Conservation (phyloP, 2,329 filamentous ascomycete species). For the Diaporthe eres region DNA sequence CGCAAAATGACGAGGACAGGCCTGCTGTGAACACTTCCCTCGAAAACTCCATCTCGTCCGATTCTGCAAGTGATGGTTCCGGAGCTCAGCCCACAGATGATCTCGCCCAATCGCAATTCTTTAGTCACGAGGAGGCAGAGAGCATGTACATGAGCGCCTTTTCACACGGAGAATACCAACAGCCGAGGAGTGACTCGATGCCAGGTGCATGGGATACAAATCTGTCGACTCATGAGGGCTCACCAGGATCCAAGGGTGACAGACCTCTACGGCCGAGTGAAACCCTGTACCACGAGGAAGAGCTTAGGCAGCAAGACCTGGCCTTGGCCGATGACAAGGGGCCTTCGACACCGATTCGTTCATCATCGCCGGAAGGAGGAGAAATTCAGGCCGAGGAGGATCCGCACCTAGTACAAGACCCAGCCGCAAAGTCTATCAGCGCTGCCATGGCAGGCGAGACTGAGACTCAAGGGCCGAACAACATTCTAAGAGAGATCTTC, state of each 20-base stretch:
- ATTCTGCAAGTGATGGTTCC: slow-evolving; percentile 48
- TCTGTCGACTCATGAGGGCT: slow-evolving; percentile 42
- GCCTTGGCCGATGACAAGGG: neutral
- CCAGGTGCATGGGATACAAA: slow-evolving; percentile 67
- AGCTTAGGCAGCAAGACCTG: neutral
- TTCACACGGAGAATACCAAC: slow-evolving; percentile 60
- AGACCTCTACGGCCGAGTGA: neutral
- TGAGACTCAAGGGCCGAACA: slow-evolving; percentile 67
- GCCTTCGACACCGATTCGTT: neutral
- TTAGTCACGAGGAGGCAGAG: slow-evolving; percentile 84
- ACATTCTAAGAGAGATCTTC: slow-evolving; percentile 69
- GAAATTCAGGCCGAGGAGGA: neutral
- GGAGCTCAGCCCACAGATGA: slow-evolving; percentile 59
- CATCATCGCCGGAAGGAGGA: neutral
- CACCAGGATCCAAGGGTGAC: slow-evolving; percentile 38
- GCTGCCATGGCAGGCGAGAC: slow-evolving; percentile 56
- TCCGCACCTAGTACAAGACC: neutral
- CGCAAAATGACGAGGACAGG: neutral
- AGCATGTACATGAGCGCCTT: slow-evolving; percentile 90
- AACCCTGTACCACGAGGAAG: too few species aligned
- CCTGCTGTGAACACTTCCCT: neutral
- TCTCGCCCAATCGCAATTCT: slow-evolving; percentile 76
- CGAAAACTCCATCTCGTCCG: slow-evolving; percentile 45
- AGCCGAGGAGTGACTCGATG: slow-evolving; percentile 54
- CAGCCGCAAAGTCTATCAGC: slow-evolving; percentile 41